Percentiles rank a stretch among this genome's conserved stretches.
phyloP scores from a whole-genome alignment of 2,329 filamentous ascomycete species.

The Penicillium polonicum region DNA sequence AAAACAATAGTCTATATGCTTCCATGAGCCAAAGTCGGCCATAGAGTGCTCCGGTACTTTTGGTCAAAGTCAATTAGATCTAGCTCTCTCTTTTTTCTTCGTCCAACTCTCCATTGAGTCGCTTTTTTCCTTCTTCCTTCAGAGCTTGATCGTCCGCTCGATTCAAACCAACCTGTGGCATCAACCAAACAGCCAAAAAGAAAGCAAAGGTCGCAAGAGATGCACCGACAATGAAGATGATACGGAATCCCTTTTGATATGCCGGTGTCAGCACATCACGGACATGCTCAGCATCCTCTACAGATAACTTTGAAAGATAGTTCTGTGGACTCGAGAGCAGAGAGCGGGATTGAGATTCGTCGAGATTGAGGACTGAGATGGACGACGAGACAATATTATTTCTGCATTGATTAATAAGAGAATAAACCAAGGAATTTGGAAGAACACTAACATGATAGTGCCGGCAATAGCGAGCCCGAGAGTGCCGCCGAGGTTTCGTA shows the following conservation, averaged over 20 bases:
- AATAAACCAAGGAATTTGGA: not conserved
- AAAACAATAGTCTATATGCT: too few species aligned
- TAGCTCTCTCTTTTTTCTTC: slow-evolving; percentile 14
- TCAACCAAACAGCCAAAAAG: slow-evolving; percentile 34
- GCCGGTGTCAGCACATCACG: slow-evolving; percentile 34
- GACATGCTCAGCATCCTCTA: slow-evolving; percentile 24
- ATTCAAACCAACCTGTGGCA: slow-evolving; percentile 39
- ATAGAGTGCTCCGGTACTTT: too few species aligned
- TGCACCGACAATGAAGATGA: slow-evolving; percentile 43
- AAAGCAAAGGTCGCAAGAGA: slow-evolving; percentile 38
- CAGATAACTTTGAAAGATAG: slow-evolving; percentile 30
- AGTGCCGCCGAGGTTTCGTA: slow-evolving; percentile 44
- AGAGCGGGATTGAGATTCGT: slow-evolving; percentile 19
- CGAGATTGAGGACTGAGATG: slow-evolving; percentile 27
- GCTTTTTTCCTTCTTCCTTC: slow-evolving; percentile 30
- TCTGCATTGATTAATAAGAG: slow-evolving; percentile 10
- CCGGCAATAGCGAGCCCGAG: slow-evolving; percentile 43
- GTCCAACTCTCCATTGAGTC: slow-evolving; percentile 17
- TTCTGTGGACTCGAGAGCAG: slow-evolving; percentile 34
- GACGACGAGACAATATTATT: slow-evolving; percentile 33
- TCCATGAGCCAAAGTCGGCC: too few species aligned
- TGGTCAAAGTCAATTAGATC: not conserved
- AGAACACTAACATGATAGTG: slow-evolving; percentile 39
- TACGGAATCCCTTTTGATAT: slow-evolving; percentile 41
- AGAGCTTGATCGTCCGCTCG: slow-evolving; percentile 31